A percentile compares a stretch with the other conserved stretches of the same genome.
Evolutionary conservation across 306 rosid genomes (phyloP).

Genomic region (Hippophae tibetana): DNA sequence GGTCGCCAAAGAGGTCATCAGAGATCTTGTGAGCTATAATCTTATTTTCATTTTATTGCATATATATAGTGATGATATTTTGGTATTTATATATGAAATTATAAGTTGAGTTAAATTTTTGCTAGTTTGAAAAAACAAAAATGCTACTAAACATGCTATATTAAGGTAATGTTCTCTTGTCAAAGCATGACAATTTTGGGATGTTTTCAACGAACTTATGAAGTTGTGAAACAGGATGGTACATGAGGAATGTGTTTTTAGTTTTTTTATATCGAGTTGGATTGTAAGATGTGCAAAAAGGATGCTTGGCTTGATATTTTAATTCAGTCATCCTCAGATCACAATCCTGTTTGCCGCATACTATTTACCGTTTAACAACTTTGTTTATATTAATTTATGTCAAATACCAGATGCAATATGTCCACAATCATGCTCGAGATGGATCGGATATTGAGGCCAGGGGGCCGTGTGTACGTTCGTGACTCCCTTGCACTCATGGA

Average conservation of each 20-base stretch:
- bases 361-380: neutral
- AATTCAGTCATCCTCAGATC: neutral
- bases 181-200: neutral
- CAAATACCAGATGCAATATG: slow-evolving; percentile 51
- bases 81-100: too few relatives aligned
- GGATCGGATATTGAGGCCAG: slow-evolving; percentile 91
- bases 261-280: too few relatives aligned
- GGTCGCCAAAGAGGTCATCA: too few relatives aligned
- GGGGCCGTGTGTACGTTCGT: slow-evolving; percentile 72
- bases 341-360: neutral
- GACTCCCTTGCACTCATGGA: slow-evolving; percentile 73
- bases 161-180: too few relatives aligned
- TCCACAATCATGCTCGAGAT: slow-evolving; percentile 93
- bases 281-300: too few relatives aligned
- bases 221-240: neutral
- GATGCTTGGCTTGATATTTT: too few relatives aligned
- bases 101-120: too few relatives aligned
- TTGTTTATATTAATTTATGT: neutral
- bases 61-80: too few relatives aligned
- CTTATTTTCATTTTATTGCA: too few relatives aligned
- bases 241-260: neutral
- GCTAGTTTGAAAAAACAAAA: too few relatives aligned
- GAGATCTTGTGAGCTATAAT: too few relatives aligned
- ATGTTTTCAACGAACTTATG: neutral
- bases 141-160: too few relatives aligned